Base-by-base conservation (phyloP, 345 rosid species). In the Boechera stricta region DNA sequence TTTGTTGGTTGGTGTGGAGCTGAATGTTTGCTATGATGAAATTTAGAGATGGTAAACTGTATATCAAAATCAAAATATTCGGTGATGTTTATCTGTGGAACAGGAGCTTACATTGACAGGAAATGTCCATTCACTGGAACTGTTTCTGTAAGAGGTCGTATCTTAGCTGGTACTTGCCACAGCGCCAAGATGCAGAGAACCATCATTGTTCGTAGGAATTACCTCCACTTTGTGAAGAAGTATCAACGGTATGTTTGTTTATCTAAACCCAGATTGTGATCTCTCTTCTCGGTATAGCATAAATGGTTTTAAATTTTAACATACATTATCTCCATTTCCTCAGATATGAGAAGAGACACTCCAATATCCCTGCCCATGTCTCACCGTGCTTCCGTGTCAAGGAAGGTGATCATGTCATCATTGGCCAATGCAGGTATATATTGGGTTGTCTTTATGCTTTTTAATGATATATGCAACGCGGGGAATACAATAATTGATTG, bases 141-240 rank as follows among this genome's bases (percentile, higher is more conserved):
- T 55, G 98, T 91, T 47, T 94, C 98, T 5, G 77, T 94, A 51
- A 90, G 98, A 76, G 98, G 98, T 10, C 94, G 98, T 54, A 94
- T 94, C 70, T 77, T 94, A 55, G 90, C 97, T 36, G 98, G 97
- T 66, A 90, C 92, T 73, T 94, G 98, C 72, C 98, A 94, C 79
- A 87, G 91, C 69, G 97, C 97, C 9, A 94, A 90, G 85, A 94
- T 94, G 98, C 82, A 76, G 74, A 87, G 98, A 72, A 94, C 98
- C 64, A 91, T 94, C 75, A 87, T 92, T 56, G 98, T 94, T 10
- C 81, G 97, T 15, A 81, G 98, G 68, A 92, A 94, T 63, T 92
- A 94, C 49, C 97, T 91, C 32, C 98, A 94, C 74, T 94, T 67
- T 67, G 90, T 94, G 24, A 94, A 90, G 85, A 94, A 94, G 81